Base-by-base conservation (phyloP, 1,139 yeast species). In the Cylindricascospora bacillispora region DNA sequence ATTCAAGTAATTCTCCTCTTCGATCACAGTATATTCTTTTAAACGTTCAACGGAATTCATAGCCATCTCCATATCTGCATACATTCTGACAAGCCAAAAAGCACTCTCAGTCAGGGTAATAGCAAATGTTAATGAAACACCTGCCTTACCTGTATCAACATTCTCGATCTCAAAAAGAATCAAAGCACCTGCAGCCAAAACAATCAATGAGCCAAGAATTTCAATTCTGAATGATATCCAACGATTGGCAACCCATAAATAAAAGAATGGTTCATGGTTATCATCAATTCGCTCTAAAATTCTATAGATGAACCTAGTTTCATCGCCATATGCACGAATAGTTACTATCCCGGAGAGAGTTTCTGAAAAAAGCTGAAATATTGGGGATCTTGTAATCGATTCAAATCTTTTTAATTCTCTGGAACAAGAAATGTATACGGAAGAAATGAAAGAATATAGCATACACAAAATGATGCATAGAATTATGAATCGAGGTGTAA, bases 31-130 rank as follows among this genome's bases (percentile, higher is more conserved):
- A 49, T 81, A 80, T 37, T 74, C 73, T 38, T 69, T 62, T 27
- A 82, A 56, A 47, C 94, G 65, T 54, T 82, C 93, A 6, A 73
- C 86, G 1, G 89, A 71, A 47, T 77, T 80, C 80, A 81, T 67
- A 43, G 74, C 74, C 51, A 77, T 80, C 49, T 81, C 93, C 15
- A 77, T 68, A 43, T 72, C 74, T 63, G 79, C 75, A 35, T 56
- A 53, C 9, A 70, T 64, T 5, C 29, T 58, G 29, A 72, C 52
- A 34, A 69, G 54, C 51, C 67, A 49, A 3, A 68, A 57, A 36
- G 73, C 57, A 33, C 61, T 57, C 21, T 66, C 63, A 2, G 73
- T 65, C 31, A 72, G 58, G 34, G 62, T 64, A 29, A 70, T 53
- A 13, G 70, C 67, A 49, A 72, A 74, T 1, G 83, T 67, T 29